phyloP scores from a whole-genome alignment of 441 rosid genomes.

The Adansonia rubrostipa region DNA sequence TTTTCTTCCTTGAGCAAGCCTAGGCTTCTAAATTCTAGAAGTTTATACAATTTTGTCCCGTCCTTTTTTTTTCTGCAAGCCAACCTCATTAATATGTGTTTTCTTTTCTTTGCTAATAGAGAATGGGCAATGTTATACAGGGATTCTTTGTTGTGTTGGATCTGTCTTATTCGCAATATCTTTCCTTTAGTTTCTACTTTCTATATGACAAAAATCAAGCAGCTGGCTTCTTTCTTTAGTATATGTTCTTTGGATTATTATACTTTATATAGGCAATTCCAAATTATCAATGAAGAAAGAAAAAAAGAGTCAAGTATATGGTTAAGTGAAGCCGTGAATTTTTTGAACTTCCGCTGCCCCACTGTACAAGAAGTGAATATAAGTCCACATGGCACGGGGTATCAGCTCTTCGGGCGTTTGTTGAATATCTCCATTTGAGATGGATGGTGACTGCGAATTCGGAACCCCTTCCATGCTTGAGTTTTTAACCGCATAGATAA shows the following conservation, averaged over 20 bases:
- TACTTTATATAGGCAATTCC: not conserved
- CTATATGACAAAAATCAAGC: not conserved
- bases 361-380: too few relatives aligned
- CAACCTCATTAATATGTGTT: too few relatives aligned
- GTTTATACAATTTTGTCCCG: conserved; percentile 33
- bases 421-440: conserved; percentile 34
- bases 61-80: not conserved
- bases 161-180: too few relatives aligned
- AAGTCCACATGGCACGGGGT: too few relatives aligned
- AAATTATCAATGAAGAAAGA: too few relatives aligned
- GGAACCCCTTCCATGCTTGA: not conserved
- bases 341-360: not conserved
- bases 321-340: not conserved
- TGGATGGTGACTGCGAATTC: conserved; percentile 27
- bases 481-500: not conserved
- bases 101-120: too few relatives aligned
- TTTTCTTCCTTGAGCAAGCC: conserved; percentile 3
- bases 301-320: not conserved
- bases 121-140: too few relatives aligned
- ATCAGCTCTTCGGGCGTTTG: conserved; percentile 71
- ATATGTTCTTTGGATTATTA: not conserved
- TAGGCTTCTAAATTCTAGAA: conserved; percentile 16
- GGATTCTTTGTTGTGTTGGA: too few relatives aligned
- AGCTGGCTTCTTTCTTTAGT: not conserved
- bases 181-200: too few relatives aligned